Evolutionary conservation across 305 asterid species (phyloP), one percentile per base, ranked within the genome.

Genomic region (Rubia peregrina): DNA sequence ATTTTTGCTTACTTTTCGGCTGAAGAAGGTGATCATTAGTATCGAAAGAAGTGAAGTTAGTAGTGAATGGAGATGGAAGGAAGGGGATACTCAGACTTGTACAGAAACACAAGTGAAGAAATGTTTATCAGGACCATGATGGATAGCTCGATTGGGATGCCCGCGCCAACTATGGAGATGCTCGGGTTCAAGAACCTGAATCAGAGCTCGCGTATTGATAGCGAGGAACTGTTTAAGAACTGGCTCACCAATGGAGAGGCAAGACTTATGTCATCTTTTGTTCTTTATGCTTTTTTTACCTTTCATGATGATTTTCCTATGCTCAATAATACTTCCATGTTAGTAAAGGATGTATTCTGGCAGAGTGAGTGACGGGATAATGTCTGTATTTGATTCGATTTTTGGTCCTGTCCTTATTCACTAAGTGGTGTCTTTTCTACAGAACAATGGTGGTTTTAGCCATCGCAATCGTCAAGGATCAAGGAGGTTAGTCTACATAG

Each of bases 211-310:
- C 81, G 95, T 49, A 77, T 91, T 1, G 91, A 90, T 22, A 88
- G 91, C n/a, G 96, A 90, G 70, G 96, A 90, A 75, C 90, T 90
- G 64, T 90, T 90, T 81, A 90, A 85, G 74, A 90, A 85, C 80
- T 90, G 96, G 96, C 96, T 90, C 80, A 80, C 74, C 4, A 85
- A 71, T 78, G 92, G 88, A 71, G 95, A 90, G 95, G 96, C 88
- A 87, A 83, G 91, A 38, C 61, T 62, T 46, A 38, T 21, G 38
- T 48, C 8, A 62, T 59, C 43, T 65, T 26, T 24, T 53, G 3
- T 21, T 8, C 7, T 17, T 22, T 57, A 36, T 41, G 7, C 11
- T 14, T 11, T 43, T 24, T 59, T 57, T 6, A 16, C 67, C 7
- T 12, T 9, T 22, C 55, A 36, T 46, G 38, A 61, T 68, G 60